These are phyloP conservation scores for Aureobasidium sp. DNA, from an alignment of 2,329 filamentous ascomycete genomes.

Conservation along the genomic window DNA sequence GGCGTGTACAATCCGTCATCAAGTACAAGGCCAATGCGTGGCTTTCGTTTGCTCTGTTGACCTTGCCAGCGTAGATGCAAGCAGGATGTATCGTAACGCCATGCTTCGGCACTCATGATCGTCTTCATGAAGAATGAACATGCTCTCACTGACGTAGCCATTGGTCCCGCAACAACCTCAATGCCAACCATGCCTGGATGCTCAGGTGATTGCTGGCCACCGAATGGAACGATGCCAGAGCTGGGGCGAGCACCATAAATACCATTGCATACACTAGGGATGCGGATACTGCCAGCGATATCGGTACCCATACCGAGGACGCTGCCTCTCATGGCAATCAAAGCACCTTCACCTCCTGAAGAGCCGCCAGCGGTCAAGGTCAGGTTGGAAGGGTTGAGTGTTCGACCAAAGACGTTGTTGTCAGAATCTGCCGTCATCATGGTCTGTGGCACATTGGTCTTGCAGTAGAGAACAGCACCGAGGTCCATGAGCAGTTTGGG, in stretches of 20 bases:
- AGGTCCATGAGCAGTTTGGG: slow-evolving; percentile 32
- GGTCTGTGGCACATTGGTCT: slow-evolving; percentile 48
- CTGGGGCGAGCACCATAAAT: slow-evolving; percentile 27
- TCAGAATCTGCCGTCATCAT: slow-evolving; percentile 28
- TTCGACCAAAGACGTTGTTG: slow-evolving; percentile 36
- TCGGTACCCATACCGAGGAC: slow-evolving; percentile 58
- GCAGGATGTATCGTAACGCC: slow-evolving; percentile 52
- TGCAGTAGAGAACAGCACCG: slow-evolving; percentile 47
- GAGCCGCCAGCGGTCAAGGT: slow-evolving; percentile 56
- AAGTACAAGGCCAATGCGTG: slow-evolving; percentile 21
- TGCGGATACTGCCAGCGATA: slow-evolving; percentile 58
- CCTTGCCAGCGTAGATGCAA: slow-evolving; percentile 51
- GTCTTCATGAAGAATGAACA: slow-evolving; percentile 31
- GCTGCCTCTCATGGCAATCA: slow-evolving; percentile 52
- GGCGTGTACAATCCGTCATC: slow-evolving; percentile 22
- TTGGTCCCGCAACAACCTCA: slow-evolving; percentile 24
- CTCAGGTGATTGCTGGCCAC: slow-evolving; percentile 13
- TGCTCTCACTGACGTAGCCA: slow-evolving; percentile 25
- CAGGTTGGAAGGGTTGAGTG: slow-evolving; percentile 57
- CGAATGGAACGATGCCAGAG: slow-evolving; percentile 17
- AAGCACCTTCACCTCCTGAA: slow-evolving; percentile 57
- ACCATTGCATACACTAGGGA: slow-evolving; percentile 71
- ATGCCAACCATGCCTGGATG: slow-evolving; percentile 11
- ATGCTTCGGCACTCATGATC: slow-evolving; percentile 48
- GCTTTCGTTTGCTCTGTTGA: slow-evolving; percentile 17